Evolutionary conservation across 2,329 filamentous ascomycete species (phyloP).

Genomic region (Akanthomyces lecanii): DNA sequence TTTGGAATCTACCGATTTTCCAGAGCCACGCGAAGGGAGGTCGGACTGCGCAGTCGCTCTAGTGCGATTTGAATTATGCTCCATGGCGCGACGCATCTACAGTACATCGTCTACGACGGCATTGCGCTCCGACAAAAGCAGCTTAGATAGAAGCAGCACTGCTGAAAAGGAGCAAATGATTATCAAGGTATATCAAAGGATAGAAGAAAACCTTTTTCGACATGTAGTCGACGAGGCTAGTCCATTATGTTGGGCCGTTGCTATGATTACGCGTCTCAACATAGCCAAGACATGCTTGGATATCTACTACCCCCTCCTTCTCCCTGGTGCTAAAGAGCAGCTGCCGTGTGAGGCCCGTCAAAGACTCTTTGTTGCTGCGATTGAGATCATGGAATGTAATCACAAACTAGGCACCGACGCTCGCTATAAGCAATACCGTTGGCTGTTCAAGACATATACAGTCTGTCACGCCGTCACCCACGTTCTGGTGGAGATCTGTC

Average conservation of each 20-base stretch:
- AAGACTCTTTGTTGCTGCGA: conserved; percentile 64
- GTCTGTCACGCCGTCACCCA: conserved; percentile 51
- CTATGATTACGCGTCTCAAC: conserved; percentile 64
- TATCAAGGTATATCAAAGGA: conserved; percentile 46
- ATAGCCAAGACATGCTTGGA: conserved; percentile 76
- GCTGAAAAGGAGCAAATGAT: conserved; percentile 42
- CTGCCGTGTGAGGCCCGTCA: conserved; percentile 61
- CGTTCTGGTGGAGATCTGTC: conserved; percentile 42
- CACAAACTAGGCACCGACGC: conserved; percentile 60
- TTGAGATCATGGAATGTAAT: conserved; percentile 70
- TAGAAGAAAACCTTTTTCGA: conserved; percentile 52
- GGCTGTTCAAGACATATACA: conserved; percentile 48
- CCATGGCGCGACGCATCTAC: conserved; percentile 33
- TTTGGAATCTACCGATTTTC: conserved; percentile 43
- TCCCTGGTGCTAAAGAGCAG: conserved; percentile 51
- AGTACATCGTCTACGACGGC: conserved; percentile 32
- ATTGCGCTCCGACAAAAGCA: conserved; percentile 19
- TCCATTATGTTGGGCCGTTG: conserved; percentile 63
- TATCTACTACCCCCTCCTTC: conserved; percentile 69
- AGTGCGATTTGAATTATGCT: conserved; percentile 50
- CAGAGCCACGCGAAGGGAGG: conserved; percentile 43
- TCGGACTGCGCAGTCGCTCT: conserved; percentile 48
- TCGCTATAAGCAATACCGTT: conserved; percentile 42
- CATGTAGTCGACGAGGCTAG: conserved; percentile 46
- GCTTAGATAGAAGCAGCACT: conserved; percentile 25